Evolutionary conservation across 1,139 yeast species (phyloP), one percentile per base, ranked within the genome.

Genomic region (Yamadazyma dendronema): DNA sequence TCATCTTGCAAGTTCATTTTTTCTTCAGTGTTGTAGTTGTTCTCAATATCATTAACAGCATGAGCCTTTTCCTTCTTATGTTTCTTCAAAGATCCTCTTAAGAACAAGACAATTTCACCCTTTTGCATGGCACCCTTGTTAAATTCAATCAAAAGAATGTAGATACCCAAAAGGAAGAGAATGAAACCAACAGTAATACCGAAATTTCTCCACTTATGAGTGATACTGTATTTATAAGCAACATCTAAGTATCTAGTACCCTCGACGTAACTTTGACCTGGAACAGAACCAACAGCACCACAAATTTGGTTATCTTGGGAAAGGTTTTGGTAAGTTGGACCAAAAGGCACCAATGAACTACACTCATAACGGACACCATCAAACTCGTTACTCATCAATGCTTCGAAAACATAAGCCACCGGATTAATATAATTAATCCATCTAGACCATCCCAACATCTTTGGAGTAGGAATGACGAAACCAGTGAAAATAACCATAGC

Each of bases 171-270:
- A 60, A 84, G 81, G 57, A 81, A 72, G 19, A 79, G 35, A 23
- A 65, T 60, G 53, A 74, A 84, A 1, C 70, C 86, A 42, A 81
- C 39, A 29, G 74, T 62, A 48, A 88, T 81, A 55, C 95, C 96
- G 48, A 80, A 77, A 54, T 88, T 82, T 65, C 96, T 80, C 96
- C 96, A 88, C 53, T 77, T 76, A 57, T 88, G 89, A 7, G 63
- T 42, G 47, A 74, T 70, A 30, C 57, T 51, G 59, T 84, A 87
- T 10, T 55, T 47, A 55, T 61, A 81, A 3, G 80, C 59, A 11
- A 49, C 44, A 4, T 48, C 50, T 33, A 87, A 47, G 55, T 80
- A 88, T 14, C 50, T 62, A 36, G 79, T 72, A 54, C 96, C 96
- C 25, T 56, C 46, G 31, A 88, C 84, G 35, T 46, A 49, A 17